Conservation (phyloP, 441 rosid genomes). For the Kokia cookei region DNA sequence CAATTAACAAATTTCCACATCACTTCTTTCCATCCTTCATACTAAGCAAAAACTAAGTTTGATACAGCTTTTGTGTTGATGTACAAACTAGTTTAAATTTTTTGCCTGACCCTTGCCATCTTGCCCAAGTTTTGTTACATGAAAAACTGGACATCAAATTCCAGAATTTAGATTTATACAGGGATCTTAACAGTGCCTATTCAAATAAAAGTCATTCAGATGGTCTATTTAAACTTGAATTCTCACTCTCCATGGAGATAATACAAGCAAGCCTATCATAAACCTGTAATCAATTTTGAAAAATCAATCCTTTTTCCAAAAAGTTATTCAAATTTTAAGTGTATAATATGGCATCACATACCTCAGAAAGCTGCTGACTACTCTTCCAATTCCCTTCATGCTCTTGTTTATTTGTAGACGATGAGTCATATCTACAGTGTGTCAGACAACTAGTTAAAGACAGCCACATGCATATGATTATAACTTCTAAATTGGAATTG, state of each 20-base stretch:
- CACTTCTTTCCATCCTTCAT: too few relatives aligned
- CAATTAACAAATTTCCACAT: too few relatives aligned
- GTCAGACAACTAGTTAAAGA: background rate
- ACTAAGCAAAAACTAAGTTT: background rate
- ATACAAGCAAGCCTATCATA: slow-evolving; percentile 71
- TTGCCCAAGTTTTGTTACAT: background rate
- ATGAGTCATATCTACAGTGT: slow-evolving; percentile 53
- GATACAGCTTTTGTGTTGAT: background rate
- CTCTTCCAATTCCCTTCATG: slow-evolving; percentile 24
- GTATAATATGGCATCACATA: slow-evolving; percentile 15
- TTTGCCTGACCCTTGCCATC: background rate
- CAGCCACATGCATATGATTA: background rate
- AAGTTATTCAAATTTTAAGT: background rate
- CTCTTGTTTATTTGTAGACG: slow-evolving; percentile 28
- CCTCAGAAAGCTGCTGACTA: slow-evolving; percentile 57
- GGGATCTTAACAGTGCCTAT: background rate
- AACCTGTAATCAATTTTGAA: slow-evolving; percentile 42
- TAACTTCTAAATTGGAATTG: background rate
- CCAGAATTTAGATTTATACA: background rate
- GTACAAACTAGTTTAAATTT: background rate
- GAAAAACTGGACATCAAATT: background rate
- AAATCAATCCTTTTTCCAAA: background rate
- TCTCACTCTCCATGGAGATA: slow-evolving; percentile 72
- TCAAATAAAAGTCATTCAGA: slow-evolving; percentile 20
- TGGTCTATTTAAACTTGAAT: slow-evolving; percentile 46